These are phyloP conservation scores for Penicillium fimorum DNA, from an alignment of 495 filamentous ascomycete species.

Conservation along the genomic window DNA sequence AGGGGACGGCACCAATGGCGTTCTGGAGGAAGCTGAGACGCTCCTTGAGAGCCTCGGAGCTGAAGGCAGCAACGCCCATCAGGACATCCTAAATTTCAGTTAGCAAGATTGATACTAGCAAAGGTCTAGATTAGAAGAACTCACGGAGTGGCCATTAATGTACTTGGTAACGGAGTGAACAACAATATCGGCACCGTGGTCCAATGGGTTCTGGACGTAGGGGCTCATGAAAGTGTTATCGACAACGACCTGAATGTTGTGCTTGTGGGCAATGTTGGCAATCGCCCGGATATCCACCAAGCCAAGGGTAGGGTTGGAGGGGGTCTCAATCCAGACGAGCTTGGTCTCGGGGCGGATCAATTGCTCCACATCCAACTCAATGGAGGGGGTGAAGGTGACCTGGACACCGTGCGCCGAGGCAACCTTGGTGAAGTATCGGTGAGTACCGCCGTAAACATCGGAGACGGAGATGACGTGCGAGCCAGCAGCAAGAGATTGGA, in stretches of 20 bases:
- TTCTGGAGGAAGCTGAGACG: constrained; percentile 91
- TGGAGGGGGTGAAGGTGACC: constrained; percentile 87
- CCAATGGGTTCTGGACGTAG: constrained; percentile 93
- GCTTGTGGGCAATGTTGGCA: constrained; percentile 74
- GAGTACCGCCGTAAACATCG: constrained; percentile 96
- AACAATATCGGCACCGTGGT: constrained; percentile 94
- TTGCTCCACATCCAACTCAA: constrained; percentile 80
- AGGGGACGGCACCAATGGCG: constrained; percentile 92
- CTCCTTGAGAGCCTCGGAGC: constrained; percentile 71
- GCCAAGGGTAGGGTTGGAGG: constrained; percentile 88
- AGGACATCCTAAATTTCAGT: constrained; percentile 73
- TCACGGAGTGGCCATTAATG: constrained; percentile 88
- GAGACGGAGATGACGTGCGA: constrained; percentile 95
- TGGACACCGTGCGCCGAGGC: constrained; percentile 90
- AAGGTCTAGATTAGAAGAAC: constrained; percentile 12
- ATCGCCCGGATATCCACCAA: constrained; percentile 90
- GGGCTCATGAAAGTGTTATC: constrained; percentile 98
- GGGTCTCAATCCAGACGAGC: constrained; percentile 95
- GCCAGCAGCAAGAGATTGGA: constrained; percentile 88
- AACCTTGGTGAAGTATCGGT: constrained; percentile 98
- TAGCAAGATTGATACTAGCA: constrained; percentile 12
- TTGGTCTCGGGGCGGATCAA: constrained; percentile 89
- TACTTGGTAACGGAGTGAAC: constrained; percentile 99
- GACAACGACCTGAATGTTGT: constrained; percentile 91
- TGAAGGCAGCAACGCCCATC: constrained; percentile 98